Evolutionary conservation across 352 stramenopile species (phyloP).

Genomic region (Globisporangium nodosum): DNA sequence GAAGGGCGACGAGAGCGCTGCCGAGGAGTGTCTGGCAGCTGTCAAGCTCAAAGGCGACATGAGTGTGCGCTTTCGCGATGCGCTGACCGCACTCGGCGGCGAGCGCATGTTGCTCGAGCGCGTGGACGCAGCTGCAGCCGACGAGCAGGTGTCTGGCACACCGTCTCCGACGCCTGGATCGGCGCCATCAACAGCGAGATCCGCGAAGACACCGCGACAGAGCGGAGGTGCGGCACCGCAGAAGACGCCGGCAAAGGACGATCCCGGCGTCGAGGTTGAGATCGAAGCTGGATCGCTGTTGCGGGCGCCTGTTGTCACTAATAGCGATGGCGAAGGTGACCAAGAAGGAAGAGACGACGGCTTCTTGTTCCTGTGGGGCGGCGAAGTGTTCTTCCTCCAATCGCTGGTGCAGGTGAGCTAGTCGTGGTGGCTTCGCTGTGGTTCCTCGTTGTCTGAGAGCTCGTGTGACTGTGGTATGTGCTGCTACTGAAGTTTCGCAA

Average conservation of each 20-base stretch:
- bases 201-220: slow-evolving; percentile 23
- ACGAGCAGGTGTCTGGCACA: neutral
- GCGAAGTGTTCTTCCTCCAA: slow-evolving; percentile 59
- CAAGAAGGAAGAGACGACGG: slow-evolving; percentile 46
- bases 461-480: neutral
- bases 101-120: slow-evolving; percentile 27
- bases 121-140: neutral
- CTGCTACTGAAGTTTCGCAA: slow-evolving; percentile 22
- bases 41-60: slow-evolving; percentile 39
- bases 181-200: slow-evolving; percentile 21
- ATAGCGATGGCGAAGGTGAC: slow-evolving; percentile 5
- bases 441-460: neutral
- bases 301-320: neutral
- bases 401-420: slow-evolving; percentile 33
- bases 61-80: slow-evolving; percentile 33
- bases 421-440: neutral
- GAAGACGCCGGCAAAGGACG: slow-evolving; percentile 10
- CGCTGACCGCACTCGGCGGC: slow-evolving; percentile 23
- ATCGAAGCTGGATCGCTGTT: neutral
- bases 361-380: slow-evolving; percentile 53
- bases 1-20: slow-evolving; percentile 5
- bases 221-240: neutral
- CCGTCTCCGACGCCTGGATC: neutral
- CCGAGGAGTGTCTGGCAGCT: slow-evolving; percentile 25
- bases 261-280: neutral